Base-by-base conservation (phyloP, 2,329 filamentous ascomycete species). In the Cladosporium sp. region DNA sequence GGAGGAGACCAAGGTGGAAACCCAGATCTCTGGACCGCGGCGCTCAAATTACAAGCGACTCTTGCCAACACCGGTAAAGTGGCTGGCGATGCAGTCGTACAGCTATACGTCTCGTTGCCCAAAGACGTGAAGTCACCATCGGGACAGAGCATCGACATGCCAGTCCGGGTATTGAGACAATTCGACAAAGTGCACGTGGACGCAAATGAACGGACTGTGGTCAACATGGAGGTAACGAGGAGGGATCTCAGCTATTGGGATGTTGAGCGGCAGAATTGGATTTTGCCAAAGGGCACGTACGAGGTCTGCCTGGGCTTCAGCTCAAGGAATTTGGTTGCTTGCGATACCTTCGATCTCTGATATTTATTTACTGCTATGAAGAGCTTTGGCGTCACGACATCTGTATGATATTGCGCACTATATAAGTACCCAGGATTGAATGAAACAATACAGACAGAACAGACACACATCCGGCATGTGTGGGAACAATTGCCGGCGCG, bases 1-100 rank as follows among this genome's bases (percentile, higher is more conserved):
- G 88, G 88, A 35, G 89, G 88, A 37, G 87, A 80, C 7, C 81
- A 86, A 58, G 85, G 85, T 57, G 86, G 86, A 1, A 87, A 89
- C 58, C 85, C 85, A 1, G 82, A 84, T 58, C 77, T 89, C 17
- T 89, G 83, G 77, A 80, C 80, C 44, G 73, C 75, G 0, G 75
- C 85, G 58, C 77, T 81, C 58, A 72, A 74, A 2, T 75, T 78
- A 1, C 67, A 74, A 2, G 80, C 85, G 3, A 77, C 75, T 0
- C 71, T 91, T 3, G 79, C 76, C 45, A 91, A 91, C 69, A 83
- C 78, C 0, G 88, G 88, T n/a, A 73, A 75, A 0, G 65, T 78
- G 0, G 68, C 73, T 3, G 83, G 83, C 34, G 74, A 77, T 13
- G 73, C 78, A 15, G 82, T 85, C 2, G 80, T 83, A 1, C 83